Percentiles rank a stretch among this genome's conserved stretches.
phyloP scores from a whole-genome alignment of 495 filamentous ascomycete species.

The Podospora sp. region DNA sequence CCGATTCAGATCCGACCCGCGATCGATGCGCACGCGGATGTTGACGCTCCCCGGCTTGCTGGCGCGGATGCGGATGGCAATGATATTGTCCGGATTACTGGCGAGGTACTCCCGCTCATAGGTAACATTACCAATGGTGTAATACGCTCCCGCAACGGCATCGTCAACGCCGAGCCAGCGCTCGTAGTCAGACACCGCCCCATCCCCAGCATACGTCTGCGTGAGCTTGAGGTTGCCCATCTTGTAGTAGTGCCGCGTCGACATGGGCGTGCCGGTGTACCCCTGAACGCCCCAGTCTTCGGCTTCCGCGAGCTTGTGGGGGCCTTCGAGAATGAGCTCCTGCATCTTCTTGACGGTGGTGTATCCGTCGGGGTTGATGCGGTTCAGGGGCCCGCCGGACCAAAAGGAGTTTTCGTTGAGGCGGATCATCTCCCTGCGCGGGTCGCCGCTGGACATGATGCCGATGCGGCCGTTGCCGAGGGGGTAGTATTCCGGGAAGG shows the following conservation, averaged over 20 bases:
- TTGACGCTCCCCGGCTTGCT: not conserved
- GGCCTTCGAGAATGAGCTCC: not conserved
- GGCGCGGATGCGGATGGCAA: not conserved
- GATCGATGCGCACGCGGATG: not conserved
- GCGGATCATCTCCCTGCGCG: not conserved
- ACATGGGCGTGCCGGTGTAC: slow-evolving; percentile 14
- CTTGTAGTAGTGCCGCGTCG: slow-evolving; percentile 10
- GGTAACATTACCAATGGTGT: not conserved
- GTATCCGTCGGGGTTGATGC: not conserved
- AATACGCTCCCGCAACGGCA: not conserved
- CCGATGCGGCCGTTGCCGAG: slow-evolving; percentile 13
- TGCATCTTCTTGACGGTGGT: not conserved
- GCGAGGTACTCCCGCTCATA: slow-evolving; percentile 8
- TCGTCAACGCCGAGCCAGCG: slow-evolving; percentile 8
- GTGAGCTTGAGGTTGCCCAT: slow-evolving; percentile 7
- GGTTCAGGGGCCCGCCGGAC: slow-evolving; percentile 1
- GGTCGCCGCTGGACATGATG: slow-evolving; percentile 10
- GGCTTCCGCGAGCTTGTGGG: slow-evolving; percentile 1
- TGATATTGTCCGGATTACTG: not conserved
- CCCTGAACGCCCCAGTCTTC: slow-evolving; percentile 7
- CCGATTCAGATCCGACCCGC: slow-evolving; percentile 14
- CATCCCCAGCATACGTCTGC: not conserved
- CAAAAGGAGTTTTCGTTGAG: slow-evolving; percentile 19
- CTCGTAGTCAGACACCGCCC: not conserved
- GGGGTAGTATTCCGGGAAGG: slow-evolving; percentile 17